Evolutionary conservation across 805 yeast species (phyloP), one percentile per base, ranked within the genome.

Genomic region (Kregervanrija fluxuum): DNA sequence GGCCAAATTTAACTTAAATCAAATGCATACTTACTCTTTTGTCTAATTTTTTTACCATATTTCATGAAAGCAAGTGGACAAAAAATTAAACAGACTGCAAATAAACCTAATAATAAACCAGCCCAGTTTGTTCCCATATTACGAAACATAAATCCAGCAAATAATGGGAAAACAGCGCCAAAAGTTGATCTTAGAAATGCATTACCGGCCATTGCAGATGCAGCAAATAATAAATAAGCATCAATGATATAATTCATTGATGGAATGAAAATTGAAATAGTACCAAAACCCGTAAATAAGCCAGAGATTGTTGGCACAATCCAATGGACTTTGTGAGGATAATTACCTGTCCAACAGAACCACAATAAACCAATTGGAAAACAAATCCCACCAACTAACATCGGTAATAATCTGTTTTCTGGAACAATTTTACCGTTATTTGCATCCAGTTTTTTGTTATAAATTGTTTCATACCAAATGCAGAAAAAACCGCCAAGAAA

Each of bases 311-410:
- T 74, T 35, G 95, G 93, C n/a, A 77, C 85, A 54, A 80, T 81
- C 91, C 91, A 89, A 59, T 82, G 95, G 34, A 86, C 77, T 1
- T 64, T 64, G 33, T 80, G 63, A 40, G 76, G 81, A 63, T 80
- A 89, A 50, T 77, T 74, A 59, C 95, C 96, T 9, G 91, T 69
- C 96, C 96, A 89, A 46, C 85, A 77, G 61, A 89, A 71, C 95
- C 95, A 85, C 56, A 88, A 71, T 49, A 88, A 68, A 43, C 96
- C 96, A 43, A 78, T 69, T 30, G 95, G 83, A 68, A 89, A 86
- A 8, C 74, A 59, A 43, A 85, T 51, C 17, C 82, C 80, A 31
- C 95, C 90, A 37, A 74, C 63, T 65, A 86, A 75, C 83, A 88
- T 77, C 32, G 90, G 80, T 13, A 81, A 78, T 46, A 89, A 69